Evolutionary conservation across 2,329 filamentous ascomycete genomes (phyloP), one percentile per base, ranked within the genome.

Genomic region (Cladobotryum protrusum): DNA sequence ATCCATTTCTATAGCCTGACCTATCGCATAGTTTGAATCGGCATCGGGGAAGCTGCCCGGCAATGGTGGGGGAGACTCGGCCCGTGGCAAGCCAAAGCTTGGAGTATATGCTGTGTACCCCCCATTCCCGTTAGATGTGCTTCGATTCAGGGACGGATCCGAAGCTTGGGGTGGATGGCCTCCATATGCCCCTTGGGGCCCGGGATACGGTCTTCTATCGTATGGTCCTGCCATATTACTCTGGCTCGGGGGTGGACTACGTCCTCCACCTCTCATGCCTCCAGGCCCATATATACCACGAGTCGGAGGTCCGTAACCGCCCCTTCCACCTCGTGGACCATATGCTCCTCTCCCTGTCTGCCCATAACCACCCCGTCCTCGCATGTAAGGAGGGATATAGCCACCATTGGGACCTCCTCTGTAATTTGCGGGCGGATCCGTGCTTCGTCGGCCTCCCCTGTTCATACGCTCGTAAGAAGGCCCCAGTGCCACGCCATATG

Each of bases 1-100:
- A 63, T 91, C 85, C 87, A 95, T 91, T 65, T 93, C 89, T 47
- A 90, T 79, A 3, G 86, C 82, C 61, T 85, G 84, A 9, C 83
- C 83, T 12, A 83, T 65, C 33, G 43, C 36, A 11, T 11, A 24
- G 17, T 24, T 43, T 6, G 43, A 36, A 20, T 65, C 58, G n/a
- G 60, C 55, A 43, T 66, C 57, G 50, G 70, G 62, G 39, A 72
- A 67, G 42, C 69, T 63, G 36, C 70, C 73, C 3, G 78, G 74
- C 17, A 85, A 64, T 5, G 83, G 83, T 14, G 84, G 82, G 8
- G 82, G 81, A 2, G 81, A 83, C 58, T 83, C 82, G 9, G 81
- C 83, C 54, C 81, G 74, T 2, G 82, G 78, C 18, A 84, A 65
- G 44, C 69, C 63, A 15, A 66, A 62, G n/a, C 72, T 67, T 2